Base-by-base conservation (phyloP, 2,329 filamentous ascomycete species). In the Trichoderma sp. region DNA sequence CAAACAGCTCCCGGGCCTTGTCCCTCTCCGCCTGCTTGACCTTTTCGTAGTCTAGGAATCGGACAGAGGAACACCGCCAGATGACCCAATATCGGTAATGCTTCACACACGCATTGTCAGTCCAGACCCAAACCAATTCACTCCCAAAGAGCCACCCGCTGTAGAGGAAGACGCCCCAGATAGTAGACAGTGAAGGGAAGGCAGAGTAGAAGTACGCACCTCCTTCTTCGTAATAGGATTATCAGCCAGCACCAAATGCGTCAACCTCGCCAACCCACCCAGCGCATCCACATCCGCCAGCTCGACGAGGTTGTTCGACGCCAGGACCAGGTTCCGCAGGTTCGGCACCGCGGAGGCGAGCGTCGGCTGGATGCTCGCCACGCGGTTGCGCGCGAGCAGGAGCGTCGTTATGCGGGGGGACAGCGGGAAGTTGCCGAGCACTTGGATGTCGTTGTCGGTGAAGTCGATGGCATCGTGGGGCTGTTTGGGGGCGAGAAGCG, bases 381-480 rank as follows among this genome's bases (percentile, higher is more conserved):
- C 85, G 71, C 95, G 90, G 80, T 99, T 99, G 69, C 93, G 89
- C 62, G 93, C 93, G 63, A 97, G 86, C 55, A 99, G 88, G 48
- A 99, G 86, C 21, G 92, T 96, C 71, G 88, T 90, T 72, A 98
- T 83, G 71, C 95, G 90, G 52, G 92, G 93, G 64, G 91, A 94
- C 58, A 96, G 87, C 3, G 95, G 95, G 77, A 99, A 97, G 81
- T 97, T 97, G 70, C 89, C 90, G 69, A 99, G 86, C 57, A 90
- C 83, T 72, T 91, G 88, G 74, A 99, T 94, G 79, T 97, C 93
- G 78, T 99, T 99, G 83, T 99, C 95, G 78, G 95, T 98, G 74
- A 99, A 89, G 81, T 99, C 95, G 83, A 99, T 96, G 70, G 92
- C 89, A 82, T 98, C 95, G 85, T 96, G 93, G 72, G 93, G 92